A percentile compares a stretch with the other conserved stretches of the same genome.
phyloP scores from a whole-genome alignment of 2,329 filamentous ascomycete species.

The Aspergillus sp. region DNA sequence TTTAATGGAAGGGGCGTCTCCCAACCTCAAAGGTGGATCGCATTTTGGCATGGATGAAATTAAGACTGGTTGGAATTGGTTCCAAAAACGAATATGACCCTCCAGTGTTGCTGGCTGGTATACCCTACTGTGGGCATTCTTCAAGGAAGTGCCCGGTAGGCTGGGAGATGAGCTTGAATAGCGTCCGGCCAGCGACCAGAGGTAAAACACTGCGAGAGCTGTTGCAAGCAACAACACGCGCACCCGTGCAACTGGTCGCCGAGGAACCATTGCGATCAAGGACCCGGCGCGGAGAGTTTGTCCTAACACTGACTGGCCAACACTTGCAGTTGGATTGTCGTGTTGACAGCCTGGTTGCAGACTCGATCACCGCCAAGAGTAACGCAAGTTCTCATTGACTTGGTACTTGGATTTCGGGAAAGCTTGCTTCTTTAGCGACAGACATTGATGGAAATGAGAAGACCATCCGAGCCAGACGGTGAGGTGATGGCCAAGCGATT shows the following conservation, averaged over 20 bases:
- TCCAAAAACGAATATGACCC: constrained; percentile 35
- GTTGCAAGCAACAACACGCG: constrained; percentile 21
- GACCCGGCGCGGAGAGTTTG: not conserved
- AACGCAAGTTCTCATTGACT: not conserved
- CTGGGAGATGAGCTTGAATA: constrained; percentile 8
- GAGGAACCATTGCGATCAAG: constrained; percentile 13
- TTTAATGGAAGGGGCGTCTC: constrained; percentile 25
- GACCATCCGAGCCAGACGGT: not conserved
- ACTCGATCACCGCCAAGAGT: not conserved
- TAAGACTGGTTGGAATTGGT: constrained; percentile 32
- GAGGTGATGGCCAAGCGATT: not conserved
- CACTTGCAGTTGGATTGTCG: not conserved
- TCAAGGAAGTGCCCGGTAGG: not conserved
- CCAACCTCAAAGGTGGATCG: constrained; percentile 26
- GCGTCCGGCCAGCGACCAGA: constrained; percentile 17
- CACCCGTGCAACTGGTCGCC: constrained; percentile 17
- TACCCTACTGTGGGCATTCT: not conserved
- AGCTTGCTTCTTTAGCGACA: not conserved
- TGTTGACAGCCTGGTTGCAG: not conserved
- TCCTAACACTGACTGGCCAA: not conserved
- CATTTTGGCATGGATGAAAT: constrained; percentile 31
- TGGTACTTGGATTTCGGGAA: not conserved
- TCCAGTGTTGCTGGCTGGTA: constrained; percentile 4
- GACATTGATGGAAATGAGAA: not conserved
- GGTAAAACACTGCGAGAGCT: constrained; percentile 11